Base-by-base conservation (phyloP, 176 grass and related monocot genomes). In the Bromus sterilis region DNA sequence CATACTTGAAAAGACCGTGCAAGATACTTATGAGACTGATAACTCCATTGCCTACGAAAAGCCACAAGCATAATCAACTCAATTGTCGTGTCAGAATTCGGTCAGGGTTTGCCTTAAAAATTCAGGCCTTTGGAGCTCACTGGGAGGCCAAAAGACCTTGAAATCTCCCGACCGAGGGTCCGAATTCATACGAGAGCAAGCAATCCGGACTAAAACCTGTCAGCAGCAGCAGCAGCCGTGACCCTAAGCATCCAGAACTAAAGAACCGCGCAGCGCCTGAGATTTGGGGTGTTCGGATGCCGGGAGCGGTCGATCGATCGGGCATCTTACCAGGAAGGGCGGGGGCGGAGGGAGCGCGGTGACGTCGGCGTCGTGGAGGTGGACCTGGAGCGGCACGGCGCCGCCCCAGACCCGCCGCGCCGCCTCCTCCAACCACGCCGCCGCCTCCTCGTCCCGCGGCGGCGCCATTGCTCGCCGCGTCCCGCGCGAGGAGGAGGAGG, bases 331-430 rank as follows among this genome's bases (percentile, higher is more conserved):
- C 93, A 95, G 63, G 85, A 89, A 88, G 63, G 96, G 82, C 10
- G 96, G 91, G 4, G 96, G 93, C n/a, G 91, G 91, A 6, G 96
- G 96, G 1, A 99, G 67, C 11, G 96, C 84, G 57, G 96, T 99
- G 87, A 99, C 84, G 82, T 99, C 96, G 16, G 96, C 90, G 73
- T 99, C 93, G 80, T 95, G 96, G 74, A 99, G 88, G 78, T 95
- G 87, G 79, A 99, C 88, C 87, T 95, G 96, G 75, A 99, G 96
- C 77, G 96, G 96, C 64, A 99, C 84, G 60, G 90, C 84, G 66
- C 96, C 93, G 53, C 68, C 76, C 93, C 90, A 99, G 25, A 93
- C 86, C 72, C 88, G 91, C 76, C 84, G 84, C 43, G 76, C 78
- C 78, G 93, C 96, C 72, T 91, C 96, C 68, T 87, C 83, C 11